phyloP scores from a whole-genome alignment of 345 rosid genomes.

The Schrenkiella parvula region DNA sequence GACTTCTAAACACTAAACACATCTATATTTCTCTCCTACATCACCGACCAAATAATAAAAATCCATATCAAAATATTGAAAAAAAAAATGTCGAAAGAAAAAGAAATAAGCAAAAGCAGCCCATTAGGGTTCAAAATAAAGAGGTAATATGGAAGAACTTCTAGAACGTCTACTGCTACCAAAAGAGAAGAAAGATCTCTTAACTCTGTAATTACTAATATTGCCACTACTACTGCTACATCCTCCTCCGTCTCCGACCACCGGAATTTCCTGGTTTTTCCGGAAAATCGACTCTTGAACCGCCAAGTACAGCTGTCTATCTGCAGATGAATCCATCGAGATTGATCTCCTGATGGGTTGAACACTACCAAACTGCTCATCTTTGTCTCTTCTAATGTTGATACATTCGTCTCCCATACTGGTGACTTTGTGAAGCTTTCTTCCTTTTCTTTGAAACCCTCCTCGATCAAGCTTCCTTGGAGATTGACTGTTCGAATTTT shows the following conservation, averaged over 20 bases:
- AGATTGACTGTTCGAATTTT: conserved; percentile 33
- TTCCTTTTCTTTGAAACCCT: conserved; percentile 29
- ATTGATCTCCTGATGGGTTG: conserved; percentile 81
- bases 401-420: conserved; percentile 95
- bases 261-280: conserved; percentile 39
- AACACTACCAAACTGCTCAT: conserved; percentile 49
- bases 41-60: conserved; percentile 13
- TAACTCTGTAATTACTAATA: conserved; percentile 35
- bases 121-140: conserved; percentile 51
- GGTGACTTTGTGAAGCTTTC: conserved; percentile 45
- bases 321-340: conserved; percentile 82
- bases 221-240: conserved; percentile 22
- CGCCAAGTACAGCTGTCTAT: conserved; percentile 53
- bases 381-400: conserved; percentile 50
- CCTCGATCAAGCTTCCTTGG: conserved; percentile 40
- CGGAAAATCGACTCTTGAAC: conserved; percentile 51
- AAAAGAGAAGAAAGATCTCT: conserved; percentile 68
- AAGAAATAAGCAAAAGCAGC: background rate
- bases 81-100: background rate
- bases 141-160: conserved; percentile 63
- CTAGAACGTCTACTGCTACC: conserved; percentile 64
- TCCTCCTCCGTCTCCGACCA: conserved; percentile 33
- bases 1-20: conserved; percentile 22
- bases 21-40: conserved; percentile 31
- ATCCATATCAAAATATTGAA: background rate